Evolutionary conservation across 2,329 filamentous ascomycete species (phyloP).

Genomic region (Teratosphaeria gauchensis): DNA sequence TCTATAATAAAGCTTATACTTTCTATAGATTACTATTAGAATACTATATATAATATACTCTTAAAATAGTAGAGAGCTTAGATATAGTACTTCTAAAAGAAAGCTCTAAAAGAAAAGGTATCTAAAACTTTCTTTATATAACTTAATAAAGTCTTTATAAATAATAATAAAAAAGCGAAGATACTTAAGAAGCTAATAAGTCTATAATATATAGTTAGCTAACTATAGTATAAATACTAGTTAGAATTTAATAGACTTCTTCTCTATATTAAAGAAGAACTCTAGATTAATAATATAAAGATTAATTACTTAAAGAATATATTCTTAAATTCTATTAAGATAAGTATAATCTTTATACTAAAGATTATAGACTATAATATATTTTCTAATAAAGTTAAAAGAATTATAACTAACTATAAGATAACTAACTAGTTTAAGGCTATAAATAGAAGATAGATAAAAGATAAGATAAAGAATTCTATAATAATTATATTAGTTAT

Average conservation of each 20-base stretch:
- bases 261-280: conserved; percentile 1
- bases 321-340: conserved; percentile 1
- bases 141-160: conserved; percentile 4
- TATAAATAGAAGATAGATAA: conserved; percentile 1
- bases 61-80: background rate
- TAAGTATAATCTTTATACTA: background rate
- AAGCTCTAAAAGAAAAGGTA: conserved; percentile 2
- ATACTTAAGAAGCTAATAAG: conserved; percentile 3
- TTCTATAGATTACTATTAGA: background rate
- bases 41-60: background rate
- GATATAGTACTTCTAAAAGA: conserved; percentile 4
- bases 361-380: background rate
- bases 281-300: conserved; percentile 1
- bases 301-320: conserved; percentile 1
- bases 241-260: conserved; percentile 8
- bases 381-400: conserved; percentile 1
- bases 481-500: background rate
- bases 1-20: background rate
- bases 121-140: conserved; percentile 8
- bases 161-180: conserved; percentile 8
- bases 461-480: background rate
- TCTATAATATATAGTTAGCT: conserved; percentile 1
- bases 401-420: conserved; percentile 2
- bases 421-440: conserved; percentile 2
- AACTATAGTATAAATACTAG: conserved; percentile 9